Base-by-base conservation (phyloP, 306 rosid species). In the Amphicarpaea edgeworthii region DNA sequence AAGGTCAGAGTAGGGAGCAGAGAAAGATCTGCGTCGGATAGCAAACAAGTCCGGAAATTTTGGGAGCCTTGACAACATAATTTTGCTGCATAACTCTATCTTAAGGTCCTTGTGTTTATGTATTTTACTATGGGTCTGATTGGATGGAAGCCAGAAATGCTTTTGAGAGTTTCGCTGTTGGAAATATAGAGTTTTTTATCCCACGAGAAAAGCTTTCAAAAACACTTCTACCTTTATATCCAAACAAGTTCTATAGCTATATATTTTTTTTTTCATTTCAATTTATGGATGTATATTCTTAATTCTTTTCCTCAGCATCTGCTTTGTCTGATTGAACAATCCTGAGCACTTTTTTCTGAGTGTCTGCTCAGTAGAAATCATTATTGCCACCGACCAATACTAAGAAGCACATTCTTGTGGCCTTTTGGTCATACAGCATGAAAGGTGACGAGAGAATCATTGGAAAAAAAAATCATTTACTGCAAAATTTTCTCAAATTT, bases 261-360 rank as follows among this genome's bases (percentile, higher is more conserved):
- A 73, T 79, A 40, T 9, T 20, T n/a, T 20, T 28, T 74, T 37
- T 24, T 20, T 68, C n/a, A n/a, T 15, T 43, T 76, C 51, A 68
- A 15, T n/a, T 64, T 50, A 75, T 69, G 63, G 51, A 64, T 71
- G 82, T 71, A 81, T 71, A 64, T 70, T 77, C 77, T 82, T 71
- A 63, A 54, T 70, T 76, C 77, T 81, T 70, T 62, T 30, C 46
- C 45, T 70, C 70, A 54, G 8, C 42, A 75, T 69, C 53, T 41
- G 54, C 12, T 23, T 51, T 32, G 68, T 57, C 46, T 12, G 64
- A 60, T 75, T 16, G 53, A 69, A 51, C 62, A 69, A 75, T 76
- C 68, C 55, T 61, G 71, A 42, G 75, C 41, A 42, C 24, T 41
- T 69, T 69, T 47, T 68, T 41, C 17, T 41, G 9, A 34, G 1